phyloP scores from a whole-genome alignment of 2,329 filamentous ascomycete species.

The Ilyonectria sp. region DNA sequence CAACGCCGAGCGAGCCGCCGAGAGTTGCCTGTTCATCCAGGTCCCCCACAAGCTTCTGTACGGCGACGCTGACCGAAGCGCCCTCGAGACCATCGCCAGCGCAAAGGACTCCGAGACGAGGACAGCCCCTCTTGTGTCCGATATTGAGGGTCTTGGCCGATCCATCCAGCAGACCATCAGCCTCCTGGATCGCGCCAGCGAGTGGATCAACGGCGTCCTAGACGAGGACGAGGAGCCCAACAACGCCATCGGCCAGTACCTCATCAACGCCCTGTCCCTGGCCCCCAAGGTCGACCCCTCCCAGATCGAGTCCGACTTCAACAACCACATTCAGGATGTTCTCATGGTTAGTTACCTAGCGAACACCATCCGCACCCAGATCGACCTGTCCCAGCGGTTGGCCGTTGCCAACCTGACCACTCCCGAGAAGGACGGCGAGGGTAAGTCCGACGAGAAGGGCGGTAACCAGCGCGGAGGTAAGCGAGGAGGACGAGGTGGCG shows the following conservation, averaged over 20 bases:
- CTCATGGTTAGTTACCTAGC: constrained; percentile 98
- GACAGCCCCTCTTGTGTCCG: constrained; percentile 81
- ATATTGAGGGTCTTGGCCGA: constrained; percentile 90
- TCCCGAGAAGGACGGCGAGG: constrained; percentile 66
- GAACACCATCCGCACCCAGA: constrained; percentile 99
- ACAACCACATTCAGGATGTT: constrained; percentile 99
- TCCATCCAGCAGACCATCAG: constrained; percentile 89
- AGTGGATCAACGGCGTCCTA: constrained; percentile 93
- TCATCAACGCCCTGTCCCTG: constrained; percentile 93
- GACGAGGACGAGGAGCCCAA: constrained; percentile 94
- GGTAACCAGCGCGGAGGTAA: constrained; percentile 65
- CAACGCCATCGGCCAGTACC: constrained; percentile 92
- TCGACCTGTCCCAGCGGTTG: constrained; percentile 95
- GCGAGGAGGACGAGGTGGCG: constrained; percentile 66
- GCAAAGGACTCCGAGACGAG: constrained; percentile 86
- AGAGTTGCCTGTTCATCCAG: constrained; percentile 97
- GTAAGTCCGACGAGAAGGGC: constrained; percentile 62
- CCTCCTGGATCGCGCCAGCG: constrained; percentile 91
- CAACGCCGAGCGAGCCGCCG: constrained; percentile 92
- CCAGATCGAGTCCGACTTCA: constrained; percentile 98
- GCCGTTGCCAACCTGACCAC: constrained; percentile 80
- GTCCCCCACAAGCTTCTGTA: constrained; percentile 96
- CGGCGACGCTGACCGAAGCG: constrained; percentile 77
- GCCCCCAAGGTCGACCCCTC: constrained; percentile 93
- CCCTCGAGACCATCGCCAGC: constrained; percentile 85